Evolutionary conservation across 257 asterid genomes (phyloP).

Genomic region (Sherardia arvensis): DNA sequence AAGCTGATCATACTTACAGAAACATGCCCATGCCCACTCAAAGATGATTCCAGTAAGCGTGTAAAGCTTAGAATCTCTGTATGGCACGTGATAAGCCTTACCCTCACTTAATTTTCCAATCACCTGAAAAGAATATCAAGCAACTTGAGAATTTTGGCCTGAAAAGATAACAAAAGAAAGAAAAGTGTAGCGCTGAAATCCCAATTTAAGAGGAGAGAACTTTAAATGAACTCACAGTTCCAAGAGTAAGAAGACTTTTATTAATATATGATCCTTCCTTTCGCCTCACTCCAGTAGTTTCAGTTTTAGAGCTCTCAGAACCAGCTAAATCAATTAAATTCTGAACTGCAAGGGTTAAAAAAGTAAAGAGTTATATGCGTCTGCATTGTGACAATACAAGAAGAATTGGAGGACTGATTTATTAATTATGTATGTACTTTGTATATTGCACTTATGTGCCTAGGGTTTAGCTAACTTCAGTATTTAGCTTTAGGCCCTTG

Average conservation of each 20-base stretch:
- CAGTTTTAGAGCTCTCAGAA: conserved; percentile 96
- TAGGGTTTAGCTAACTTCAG: no score
- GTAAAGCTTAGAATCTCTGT: conserved; percentile 97
- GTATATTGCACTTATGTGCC: no score
- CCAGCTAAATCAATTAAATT: conserved; percentile 96
- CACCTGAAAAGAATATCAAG: conserved; percentile 40
- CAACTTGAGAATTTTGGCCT: conserved; percentile 5
- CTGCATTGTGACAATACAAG: no score
- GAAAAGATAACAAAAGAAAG: neutral
- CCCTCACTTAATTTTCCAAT: conserved; percentile 99
- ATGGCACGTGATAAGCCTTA: conserved; percentile 91
- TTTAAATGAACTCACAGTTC: conserved; percentile 60
- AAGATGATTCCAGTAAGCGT: conserved; percentile 87
- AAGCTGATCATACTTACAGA: conserved; percentile 48
- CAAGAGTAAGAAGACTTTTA: conserved; percentile 96
- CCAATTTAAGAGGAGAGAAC: neutral
- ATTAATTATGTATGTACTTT: no score
- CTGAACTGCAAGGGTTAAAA: conserved; percentile 31
- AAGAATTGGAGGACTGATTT: no score
- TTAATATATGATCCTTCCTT: conserved; percentile 97
- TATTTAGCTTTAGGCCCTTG: no score
- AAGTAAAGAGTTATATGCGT: conserved; percentile 3
- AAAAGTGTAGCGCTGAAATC: neutral
- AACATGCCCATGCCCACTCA: conserved; percentile 98
- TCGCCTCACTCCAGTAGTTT: conserved; percentile 92